These are phyloP conservation scores for Hypholoma fasciculare DNA, from an alignment of 768 basidiomycete genomes.

Conservation along the genomic window DNA sequence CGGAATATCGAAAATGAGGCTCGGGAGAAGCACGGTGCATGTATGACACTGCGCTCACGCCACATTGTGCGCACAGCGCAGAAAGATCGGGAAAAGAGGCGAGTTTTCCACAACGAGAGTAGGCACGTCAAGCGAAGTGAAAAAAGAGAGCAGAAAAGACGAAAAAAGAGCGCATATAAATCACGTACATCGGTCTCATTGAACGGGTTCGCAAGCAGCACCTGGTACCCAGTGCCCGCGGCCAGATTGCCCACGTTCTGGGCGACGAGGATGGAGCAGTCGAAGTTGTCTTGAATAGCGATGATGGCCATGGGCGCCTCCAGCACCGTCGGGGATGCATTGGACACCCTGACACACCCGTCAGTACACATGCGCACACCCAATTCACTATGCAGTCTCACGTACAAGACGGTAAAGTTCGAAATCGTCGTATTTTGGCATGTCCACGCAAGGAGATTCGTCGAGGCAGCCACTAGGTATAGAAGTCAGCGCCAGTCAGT, in stretches of 20 bases:
- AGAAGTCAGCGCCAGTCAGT: not conserved
- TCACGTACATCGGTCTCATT: slow-evolving; percentile 55
- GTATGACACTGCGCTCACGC: no score
- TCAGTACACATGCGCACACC: not conserved
- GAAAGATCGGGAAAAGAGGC: no score
- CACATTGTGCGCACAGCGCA: no score
- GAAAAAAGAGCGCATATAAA: not conserved
- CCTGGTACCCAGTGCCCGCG: slow-evolving; percentile 44
- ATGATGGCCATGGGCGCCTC: slow-evolving; percentile 45
- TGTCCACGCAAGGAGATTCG: slow-evolving; percentile 61
- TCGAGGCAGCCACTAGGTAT: slow-evolving; percentile 49
- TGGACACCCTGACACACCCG: slow-evolving; percentile 4
- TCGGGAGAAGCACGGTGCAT: no score
- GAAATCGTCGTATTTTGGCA: slow-evolving; percentile 41
- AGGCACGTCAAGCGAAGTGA: no score
- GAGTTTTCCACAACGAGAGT: no score
- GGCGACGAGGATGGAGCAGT: slow-evolving; percentile 58
- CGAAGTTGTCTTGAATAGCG: slow-evolving; percentile 50
- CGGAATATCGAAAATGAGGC: not conserved
- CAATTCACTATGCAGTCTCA: slow-evolving; percentile 10
- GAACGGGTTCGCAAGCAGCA: slow-evolving; percentile 48
- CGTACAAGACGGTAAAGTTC: slow-evolving; percentile 56
- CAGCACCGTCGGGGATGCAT: slow-evolving; percentile 34
- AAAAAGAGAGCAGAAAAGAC: no score
- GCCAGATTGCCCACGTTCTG: slow-evolving; percentile 41